Base-by-base conservation (phyloP, 768 basidiomycete genomes). In the Lactarius hengduanensis region DNA sequence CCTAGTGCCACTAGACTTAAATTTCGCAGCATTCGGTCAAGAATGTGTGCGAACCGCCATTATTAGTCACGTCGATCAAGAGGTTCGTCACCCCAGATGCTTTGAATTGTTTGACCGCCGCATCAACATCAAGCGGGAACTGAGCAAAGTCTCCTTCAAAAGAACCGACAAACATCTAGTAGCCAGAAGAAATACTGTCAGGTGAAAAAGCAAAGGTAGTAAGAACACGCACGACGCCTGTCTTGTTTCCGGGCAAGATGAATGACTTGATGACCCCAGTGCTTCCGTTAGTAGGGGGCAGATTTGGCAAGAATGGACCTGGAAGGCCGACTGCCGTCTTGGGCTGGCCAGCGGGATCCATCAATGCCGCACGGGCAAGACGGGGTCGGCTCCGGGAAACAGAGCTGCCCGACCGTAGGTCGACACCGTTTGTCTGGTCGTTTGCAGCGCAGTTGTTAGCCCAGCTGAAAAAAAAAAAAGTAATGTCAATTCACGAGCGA, bases 31-130 rank as follows among this genome's bases (percentile, higher is more conserved):
- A 20, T 30, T 22, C 16, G 16, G 43, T 41, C 18, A 34, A n/a
- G 22, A n/a, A 30, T n/a, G 34, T 16, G 18, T 45, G 65, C 80
- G n/a, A 55, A 82, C 86, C 87, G 63, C 82, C 83, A 69, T 89
- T 89, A 72, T 87, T 84, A 15, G 83, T 83, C 38, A 87, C 72
- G 72, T 88, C 87, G 47, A 89, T 78, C 26, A 88, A 67, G 13
- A 88, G 73, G 38, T 78, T 80, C 0, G 78, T 81, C 13, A 86
- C 82, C 4, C 83, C 83, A 1, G 80, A 78, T 0, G 72, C 67
- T 67, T 84, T 74, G 76, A 88, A 84, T 4, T 78, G 71, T 1
- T 70, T 70, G 65, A 86, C 73, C 1, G 83, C 80, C 7, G 80
- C 75, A 0, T 77, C 79, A 0, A 80, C 78, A 67, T 87, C 85